Conservation (phyloP, 768 basidiomycete genomes). For the Udeniomyces megalosporus region DNA sequence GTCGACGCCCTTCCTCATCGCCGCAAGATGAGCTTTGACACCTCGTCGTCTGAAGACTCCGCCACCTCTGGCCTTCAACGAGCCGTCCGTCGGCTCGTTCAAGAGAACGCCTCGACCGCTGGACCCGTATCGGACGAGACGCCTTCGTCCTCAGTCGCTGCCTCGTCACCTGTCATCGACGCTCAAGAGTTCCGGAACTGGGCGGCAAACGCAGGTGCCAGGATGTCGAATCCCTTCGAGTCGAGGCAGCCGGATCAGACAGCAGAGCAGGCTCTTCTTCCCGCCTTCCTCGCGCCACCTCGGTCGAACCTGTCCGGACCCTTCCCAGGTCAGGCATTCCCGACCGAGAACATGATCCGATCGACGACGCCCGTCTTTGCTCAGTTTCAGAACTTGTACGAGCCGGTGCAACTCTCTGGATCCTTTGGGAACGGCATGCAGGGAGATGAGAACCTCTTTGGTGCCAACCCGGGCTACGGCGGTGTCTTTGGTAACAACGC, state of each 20-base stretch:
- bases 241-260: no score
- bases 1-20: constrained; percentile 17
- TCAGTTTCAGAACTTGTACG: background rate
- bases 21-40: constrained; percentile 16
- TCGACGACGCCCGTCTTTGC: background rate
- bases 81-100: constrained; percentile 10
- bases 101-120: background rate
- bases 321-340: no score
- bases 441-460: no score
- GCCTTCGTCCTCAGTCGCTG: background rate
- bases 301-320: no score
- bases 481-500: no score
- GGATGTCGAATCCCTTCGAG: no score
- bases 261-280: no score
- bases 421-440: background rate
- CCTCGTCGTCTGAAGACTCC: background rate
- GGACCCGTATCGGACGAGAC: background rate
- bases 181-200: no score
- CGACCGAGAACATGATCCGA: background rate
- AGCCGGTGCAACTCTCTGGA: background rate
- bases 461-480: no score
- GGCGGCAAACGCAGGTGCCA: no score
- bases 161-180: background rate
- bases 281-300: no score
- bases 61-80: constrained; percentile 2